Evolutionary conservation across 768 basidiomycete species (phyloP).

Genomic region (Suillus alpinus): DNA sequence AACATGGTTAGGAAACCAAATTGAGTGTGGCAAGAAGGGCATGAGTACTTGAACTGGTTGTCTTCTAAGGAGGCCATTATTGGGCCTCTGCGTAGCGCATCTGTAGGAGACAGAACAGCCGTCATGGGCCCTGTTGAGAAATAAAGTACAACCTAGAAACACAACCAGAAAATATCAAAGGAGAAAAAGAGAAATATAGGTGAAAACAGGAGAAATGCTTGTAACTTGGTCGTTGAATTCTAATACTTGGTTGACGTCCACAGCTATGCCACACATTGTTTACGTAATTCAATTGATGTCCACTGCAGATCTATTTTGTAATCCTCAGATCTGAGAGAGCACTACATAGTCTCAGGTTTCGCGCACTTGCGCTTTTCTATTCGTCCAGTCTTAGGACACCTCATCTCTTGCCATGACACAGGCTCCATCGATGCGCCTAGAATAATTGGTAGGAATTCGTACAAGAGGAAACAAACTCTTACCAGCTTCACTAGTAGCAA

Average conservation of each 20-base stretch:
- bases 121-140: slow-evolving; percentile 43
- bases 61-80: slow-evolving; percentile 63
- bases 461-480: slow-evolving; percentile 17
- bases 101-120: slow-evolving; percentile 59
- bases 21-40: slow-evolving; percentile 14
- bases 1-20: slow-evolving; percentile 17
- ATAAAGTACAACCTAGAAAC: slow-evolving; percentile 23
- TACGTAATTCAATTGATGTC: slow-evolving; percentile 4
- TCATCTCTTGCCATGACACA: slow-evolving; percentile 90
- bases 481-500: slow-evolving; percentile 87
- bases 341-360: slow-evolving; percentile 67
- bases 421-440: slow-evolving; percentile 80
- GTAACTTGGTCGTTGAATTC: background rate
- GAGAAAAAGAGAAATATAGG: slow-evolving; percentile 10
- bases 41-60: slow-evolving; percentile 52
- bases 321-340: no score
- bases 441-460: slow-evolving; percentile 3
- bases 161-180: slow-evolving; percentile 12
- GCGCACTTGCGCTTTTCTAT: slow-evolving; percentile 85
- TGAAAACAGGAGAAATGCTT: slow-evolving; percentile 6
- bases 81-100: slow-evolving; percentile 57
- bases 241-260: background rate
- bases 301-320: no score
- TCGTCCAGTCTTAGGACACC: slow-evolving; percentile 76
- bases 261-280: slow-evolving; percentile 2